Evolutionary conservation across 1,284 basidiomycete species (phyloP).

Genomic region (Ustilago trichophora): DNA sequence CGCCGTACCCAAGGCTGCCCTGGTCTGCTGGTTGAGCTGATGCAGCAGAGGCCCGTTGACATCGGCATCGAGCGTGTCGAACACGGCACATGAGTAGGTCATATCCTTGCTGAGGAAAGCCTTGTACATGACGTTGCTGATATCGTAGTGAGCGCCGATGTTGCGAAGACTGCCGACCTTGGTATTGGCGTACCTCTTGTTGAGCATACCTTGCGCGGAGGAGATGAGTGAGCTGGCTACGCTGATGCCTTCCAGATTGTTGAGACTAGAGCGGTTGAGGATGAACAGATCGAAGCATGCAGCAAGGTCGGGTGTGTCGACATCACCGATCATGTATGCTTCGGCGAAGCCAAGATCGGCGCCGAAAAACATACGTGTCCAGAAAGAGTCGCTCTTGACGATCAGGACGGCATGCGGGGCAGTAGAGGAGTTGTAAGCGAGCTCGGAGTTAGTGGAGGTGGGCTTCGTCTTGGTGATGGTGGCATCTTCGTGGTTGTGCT

Average conservation of each 20-base stretch:
- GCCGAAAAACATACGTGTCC: conserved; percentile 76
- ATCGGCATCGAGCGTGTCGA: conserved; percentile 58
- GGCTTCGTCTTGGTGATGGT: conserved; percentile 1
- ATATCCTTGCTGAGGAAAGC: conserved; percentile 80
- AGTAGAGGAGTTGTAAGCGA: conserved; percentile 1
- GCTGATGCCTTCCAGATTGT: conserved; percentile 70
- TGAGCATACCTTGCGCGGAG: conserved; percentile 67
- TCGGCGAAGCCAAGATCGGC: conserved; percentile 83
- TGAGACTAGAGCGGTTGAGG: conserved; percentile 78
- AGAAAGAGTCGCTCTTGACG: conserved; percentile 78
- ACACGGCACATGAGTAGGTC: conserved; percentile 76
- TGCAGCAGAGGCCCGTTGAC: conserved; percentile 24
- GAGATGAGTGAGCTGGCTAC: conserved; percentile 73
- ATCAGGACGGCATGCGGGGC: conserved; percentile 71
- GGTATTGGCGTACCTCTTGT: conserved; percentile 75
- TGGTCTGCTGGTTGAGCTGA: conserved; percentile 18
- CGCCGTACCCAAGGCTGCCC: conserved; percentile 18
- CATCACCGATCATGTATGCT: conserved; percentile 84
- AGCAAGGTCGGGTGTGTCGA: conserved; percentile 77
- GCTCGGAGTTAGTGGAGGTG: not conserved
- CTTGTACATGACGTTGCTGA: conserved; percentile 70
- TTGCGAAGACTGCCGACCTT: conserved; percentile 82
- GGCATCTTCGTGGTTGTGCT: conserved; percentile 21
- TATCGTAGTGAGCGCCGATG: conserved; percentile 87
- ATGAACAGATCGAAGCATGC: conserved; percentile 83